These are phyloP conservation scores for Rhodofomes roseus DNA, from an alignment of 1,284 basidiomycete genomes.

Conservation along the genomic window DNA sequence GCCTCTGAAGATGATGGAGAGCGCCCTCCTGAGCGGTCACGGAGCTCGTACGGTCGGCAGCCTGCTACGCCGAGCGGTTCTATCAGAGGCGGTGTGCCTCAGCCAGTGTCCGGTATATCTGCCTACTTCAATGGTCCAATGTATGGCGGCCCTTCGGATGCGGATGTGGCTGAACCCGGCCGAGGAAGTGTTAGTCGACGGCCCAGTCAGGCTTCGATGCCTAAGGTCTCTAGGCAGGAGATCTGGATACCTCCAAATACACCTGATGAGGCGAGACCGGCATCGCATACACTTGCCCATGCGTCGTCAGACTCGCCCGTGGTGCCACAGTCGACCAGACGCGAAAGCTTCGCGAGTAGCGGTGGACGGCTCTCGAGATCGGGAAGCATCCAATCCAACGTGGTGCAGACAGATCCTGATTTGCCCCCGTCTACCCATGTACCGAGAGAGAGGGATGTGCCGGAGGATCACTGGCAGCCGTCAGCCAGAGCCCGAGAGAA, in stretches of 20 bases:
- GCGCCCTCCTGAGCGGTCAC: background rate
- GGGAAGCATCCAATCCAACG: slow-evolving; percentile 15
- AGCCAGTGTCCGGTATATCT: slow-evolving; percentile 1
- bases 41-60: background rate
- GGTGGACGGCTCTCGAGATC: slow-evolving; percentile 15
- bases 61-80: background rate
- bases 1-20: background rate
- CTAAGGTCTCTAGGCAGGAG: slow-evolving; percentile 17
- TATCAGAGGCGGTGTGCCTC: background rate
- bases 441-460: slow-evolving; percentile 2
- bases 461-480: background rate
- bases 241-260: slow-evolving; percentile 16
- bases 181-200: slow-evolving; percentile 13
- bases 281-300: slow-evolving; percentile 22
- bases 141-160: background rate
- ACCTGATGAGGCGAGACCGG: slow-evolving; percentile 9
- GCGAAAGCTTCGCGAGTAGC: slow-evolving; percentile 11
- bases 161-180: background rate
- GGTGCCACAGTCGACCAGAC: slow-evolving; percentile 9
- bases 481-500: slow-evolving; percentile 4
- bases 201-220: slow-evolving; percentile 15
- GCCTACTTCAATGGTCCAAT: background rate
- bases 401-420: slow-evolving; percentile 11
- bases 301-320: slow-evolving; percentile 16
- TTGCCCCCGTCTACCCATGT: slow-evolving; percentile 8